phyloP scores from a whole-genome alignment of 768 basidiomycete genomes.

The Chalciporus pseudorubinellus region DNA sequence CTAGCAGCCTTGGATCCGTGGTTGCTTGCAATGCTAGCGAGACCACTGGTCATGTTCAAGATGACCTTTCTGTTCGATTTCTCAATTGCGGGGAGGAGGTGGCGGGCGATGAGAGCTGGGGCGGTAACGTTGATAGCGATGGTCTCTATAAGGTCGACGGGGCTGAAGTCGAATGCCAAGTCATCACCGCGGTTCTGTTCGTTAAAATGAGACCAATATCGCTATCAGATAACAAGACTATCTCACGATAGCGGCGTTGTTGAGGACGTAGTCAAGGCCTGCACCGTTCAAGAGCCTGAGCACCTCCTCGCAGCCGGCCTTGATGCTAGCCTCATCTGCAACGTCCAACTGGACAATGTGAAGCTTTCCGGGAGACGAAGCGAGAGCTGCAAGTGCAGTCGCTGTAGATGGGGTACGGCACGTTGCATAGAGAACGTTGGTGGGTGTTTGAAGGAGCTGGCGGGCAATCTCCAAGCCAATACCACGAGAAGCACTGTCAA shows the following conservation, averaged over 20 bases:
- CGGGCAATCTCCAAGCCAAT: conserved; percentile 13
- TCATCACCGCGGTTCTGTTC: conserved; percentile 23
- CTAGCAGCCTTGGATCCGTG: not conserved
- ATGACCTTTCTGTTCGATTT: conserved; percentile 33
- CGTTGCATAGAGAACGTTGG: conserved; percentile 23
- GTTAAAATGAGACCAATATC: not conserved
- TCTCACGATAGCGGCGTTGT: conserved; percentile 41
- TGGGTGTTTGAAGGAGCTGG: conserved; percentile 9
- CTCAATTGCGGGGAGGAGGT: conserved; percentile 36
- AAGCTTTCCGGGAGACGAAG: conserved; percentile 25
- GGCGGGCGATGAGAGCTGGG: conserved; percentile 29
- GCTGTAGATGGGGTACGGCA: conserved; percentile 24
- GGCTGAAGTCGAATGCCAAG: conserved; percentile 25
- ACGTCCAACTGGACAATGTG: conserved; percentile 36
- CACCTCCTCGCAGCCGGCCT: conserved; percentile 20
- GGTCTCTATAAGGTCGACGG: conserved; percentile 12
- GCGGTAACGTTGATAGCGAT: conserved; percentile 34
- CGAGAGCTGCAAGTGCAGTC: conserved; percentile 9
- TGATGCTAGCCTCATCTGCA: conserved; percentile 25
- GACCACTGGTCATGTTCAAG: conserved; percentile 34
- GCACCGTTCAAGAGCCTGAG: conserved; percentile 23
- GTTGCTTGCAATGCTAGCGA: conserved; percentile 30
- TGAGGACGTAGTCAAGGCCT: conserved; percentile 38
- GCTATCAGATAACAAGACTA: not conserved
- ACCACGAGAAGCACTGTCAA: conserved; percentile 9